These are phyloP conservation scores for Magnolia sinica DNA, from an alignment of 164 flowering plant genomes.

Conservation along the genomic window DNA sequence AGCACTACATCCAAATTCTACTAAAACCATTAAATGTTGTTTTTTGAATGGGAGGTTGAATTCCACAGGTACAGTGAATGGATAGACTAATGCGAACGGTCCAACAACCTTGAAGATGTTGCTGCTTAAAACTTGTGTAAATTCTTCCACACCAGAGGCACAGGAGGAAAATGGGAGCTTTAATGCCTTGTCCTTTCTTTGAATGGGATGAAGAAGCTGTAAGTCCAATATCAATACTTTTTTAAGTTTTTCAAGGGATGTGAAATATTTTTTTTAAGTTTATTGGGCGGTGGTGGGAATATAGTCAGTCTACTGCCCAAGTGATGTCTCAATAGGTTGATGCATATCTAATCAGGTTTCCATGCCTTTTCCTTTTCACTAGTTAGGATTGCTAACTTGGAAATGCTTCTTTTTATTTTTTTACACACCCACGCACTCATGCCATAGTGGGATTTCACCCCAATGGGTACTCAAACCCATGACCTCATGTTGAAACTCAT, in stretches of 20 bases:
- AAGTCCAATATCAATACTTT: not conserved
- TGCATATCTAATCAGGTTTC: no score
- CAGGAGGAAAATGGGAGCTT: not conserved
- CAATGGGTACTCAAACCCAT: no score
- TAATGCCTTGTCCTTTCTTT: not conserved
- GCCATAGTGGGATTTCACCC: no score
- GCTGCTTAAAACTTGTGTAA: slow-evolving; percentile 17
- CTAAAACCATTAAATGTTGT: not conserved
- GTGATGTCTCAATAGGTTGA: not conserved
- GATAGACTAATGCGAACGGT: slow-evolving; percentile 71
- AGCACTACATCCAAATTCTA: not conserved
- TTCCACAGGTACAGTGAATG: slow-evolving; percentile 62
- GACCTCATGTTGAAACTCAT: no score
- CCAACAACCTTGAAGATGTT: slow-evolving; percentile 52
- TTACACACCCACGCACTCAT: no score
- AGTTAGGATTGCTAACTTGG: no score
- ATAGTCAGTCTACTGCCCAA: not conserved
- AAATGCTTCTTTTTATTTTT: no score
- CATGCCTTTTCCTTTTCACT: no score
- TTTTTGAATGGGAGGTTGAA: not conserved
- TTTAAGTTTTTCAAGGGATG: not conserved
- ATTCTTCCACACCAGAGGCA: not conserved
- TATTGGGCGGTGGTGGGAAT: not conserved
- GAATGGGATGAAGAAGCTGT: not conserved
- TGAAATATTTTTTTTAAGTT: not conserved